phyloP scores from a whole-genome alignment of 352 stramenopile species.

The Phytophthora sansomeana region DNA sequence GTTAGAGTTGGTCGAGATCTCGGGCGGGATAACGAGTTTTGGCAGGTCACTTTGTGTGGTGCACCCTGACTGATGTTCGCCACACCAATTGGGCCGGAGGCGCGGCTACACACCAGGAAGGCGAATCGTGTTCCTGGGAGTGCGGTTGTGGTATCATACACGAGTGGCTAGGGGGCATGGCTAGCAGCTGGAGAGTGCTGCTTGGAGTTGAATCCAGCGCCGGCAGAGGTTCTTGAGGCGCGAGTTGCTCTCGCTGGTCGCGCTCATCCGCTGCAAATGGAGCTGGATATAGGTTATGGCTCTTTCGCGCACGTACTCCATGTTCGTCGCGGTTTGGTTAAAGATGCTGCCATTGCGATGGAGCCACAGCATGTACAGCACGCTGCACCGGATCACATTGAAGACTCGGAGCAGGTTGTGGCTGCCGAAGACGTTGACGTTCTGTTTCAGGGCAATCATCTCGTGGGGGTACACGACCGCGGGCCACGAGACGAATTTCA shows the following conservation, averaged over 20 bases:
- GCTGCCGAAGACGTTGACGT: not conserved
- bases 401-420: slow-evolving; percentile 31
- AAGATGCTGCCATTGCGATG: slow-evolving; percentile 16
- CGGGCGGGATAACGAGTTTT: no score
- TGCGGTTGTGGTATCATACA: no score
- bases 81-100: no score
- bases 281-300: slow-evolving; percentile 5
- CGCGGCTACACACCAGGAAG: no score
- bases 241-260: not conserved
- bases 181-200: no score
- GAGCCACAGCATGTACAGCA: slow-evolving; percentile 23
- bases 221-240: not conserved
- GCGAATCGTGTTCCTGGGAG: no score
- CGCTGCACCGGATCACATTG: slow-evolving; percentile 23
- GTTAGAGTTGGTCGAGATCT: no score
- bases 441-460: not conserved
- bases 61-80: no score
- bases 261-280: slow-evolving; percentile 4
- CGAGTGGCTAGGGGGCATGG: no score
- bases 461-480: slow-evolving; percentile 8
- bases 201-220: not conserved
- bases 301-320: slow-evolving; percentile 1
- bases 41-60: no score
- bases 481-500: not conserved
- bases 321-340: not conserved